phyloP scores from a whole-genome alignment of 2,329 filamentous ascomycete species.

The Dothistroma septosporum region DNA sequence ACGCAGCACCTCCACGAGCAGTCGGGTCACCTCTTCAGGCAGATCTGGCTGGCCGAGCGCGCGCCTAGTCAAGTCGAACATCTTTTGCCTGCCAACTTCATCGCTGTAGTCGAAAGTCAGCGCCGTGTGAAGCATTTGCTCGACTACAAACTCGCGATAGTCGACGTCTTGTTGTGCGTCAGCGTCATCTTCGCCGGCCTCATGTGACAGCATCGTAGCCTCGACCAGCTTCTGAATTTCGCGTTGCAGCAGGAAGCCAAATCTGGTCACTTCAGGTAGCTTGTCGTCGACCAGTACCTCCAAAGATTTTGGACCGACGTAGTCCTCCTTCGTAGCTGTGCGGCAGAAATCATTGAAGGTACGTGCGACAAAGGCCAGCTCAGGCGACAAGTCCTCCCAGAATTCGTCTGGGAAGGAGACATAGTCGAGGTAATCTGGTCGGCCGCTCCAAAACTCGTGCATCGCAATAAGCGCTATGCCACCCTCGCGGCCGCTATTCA shows the following conservation, averaged over 20 bases:
- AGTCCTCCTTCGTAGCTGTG: constrained; percentile 34
- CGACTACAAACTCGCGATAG: constrained; percentile 91
- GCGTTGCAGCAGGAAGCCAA: constrained; percentile 80
- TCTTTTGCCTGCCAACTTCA: constrained; percentile 89
- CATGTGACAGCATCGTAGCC: constrained; percentile 53
- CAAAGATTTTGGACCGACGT: constrained; percentile 64
- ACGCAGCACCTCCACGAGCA: constrained; percentile 75
- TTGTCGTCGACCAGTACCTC: constrained; percentile 81
- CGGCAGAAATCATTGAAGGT: constrained; percentile 94
- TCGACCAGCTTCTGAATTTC: constrained; percentile 70
- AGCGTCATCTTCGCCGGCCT: constrained; percentile 50
- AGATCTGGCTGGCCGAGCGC: constrained; percentile 80
- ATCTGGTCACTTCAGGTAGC: constrained; percentile 86
- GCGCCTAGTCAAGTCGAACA: constrained; percentile 87
- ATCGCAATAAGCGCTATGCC: constrained; percentile 92
- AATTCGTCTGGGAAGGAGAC: constrained; percentile 66
- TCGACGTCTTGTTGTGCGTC: constrained; percentile 70
- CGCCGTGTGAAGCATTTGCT: constrained; percentile 89
- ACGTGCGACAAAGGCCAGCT: constrained; percentile 83
- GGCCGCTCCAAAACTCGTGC: constrained; percentile 92
- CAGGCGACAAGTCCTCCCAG: constrained; percentile 76
- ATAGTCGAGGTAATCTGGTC: constrained; percentile 73
- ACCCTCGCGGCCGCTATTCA: constrained; percentile 83
- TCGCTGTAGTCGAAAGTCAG: constrained; percentile 95
- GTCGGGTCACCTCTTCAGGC: constrained; percentile 86